Evolutionary conservation across 1,284 basidiomycete species (phyloP), one percentile per base, ranked within the genome.

Genomic region (Calocybe gambosa): DNA sequence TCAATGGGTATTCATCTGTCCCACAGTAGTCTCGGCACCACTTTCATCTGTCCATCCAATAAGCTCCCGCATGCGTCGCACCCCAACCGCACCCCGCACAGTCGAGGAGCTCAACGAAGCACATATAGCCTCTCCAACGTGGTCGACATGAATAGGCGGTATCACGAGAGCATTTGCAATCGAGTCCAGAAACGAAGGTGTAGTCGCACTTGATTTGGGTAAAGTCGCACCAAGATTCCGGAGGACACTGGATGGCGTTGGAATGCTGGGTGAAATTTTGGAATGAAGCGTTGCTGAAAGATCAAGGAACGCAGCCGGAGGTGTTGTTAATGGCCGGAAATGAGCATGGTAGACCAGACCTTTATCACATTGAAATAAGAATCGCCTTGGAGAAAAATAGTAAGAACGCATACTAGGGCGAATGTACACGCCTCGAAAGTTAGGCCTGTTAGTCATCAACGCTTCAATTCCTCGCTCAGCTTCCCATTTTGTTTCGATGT

Each of bases 261-360:
- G 89, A 21, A 93, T 53, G 43, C 58, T 60, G 47, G 59, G 60
- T 42, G 85, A 81, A 19, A 74, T 57, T 48, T 70, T 76, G 10
- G 70, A 65, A 59, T 89, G 85, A 26, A 87, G 44, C 10, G 70
- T 71, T 9, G 89, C 78, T 28, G 92, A 84, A 8, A 94, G 67
- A 60, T 93, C 90, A 40, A 97, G 74, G 41, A 93, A 62, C 1
- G 89, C 86, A 0, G 95, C 93, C 33, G 90, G 76, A 25, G 93
- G 84, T 12, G 93, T 89, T 2, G 89, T 87, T 39, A 93, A 63
- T 5, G 96, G 95, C 28, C 93, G 83, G 51, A 85, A 75, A 65
- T 97, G 93, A 4, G 95, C 89, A 61, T 98, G 93, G 67, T 98
- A 98, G 62, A 99, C 92, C 44, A 99, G 72, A 52, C 94, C 94